A percentile compares a stretch with the other conserved stretches of the same genome.
Evolutionary conservation across 1,284 basidiomycete genomes (phyloP).

Genomic region (Puccinia polysora): DNA sequence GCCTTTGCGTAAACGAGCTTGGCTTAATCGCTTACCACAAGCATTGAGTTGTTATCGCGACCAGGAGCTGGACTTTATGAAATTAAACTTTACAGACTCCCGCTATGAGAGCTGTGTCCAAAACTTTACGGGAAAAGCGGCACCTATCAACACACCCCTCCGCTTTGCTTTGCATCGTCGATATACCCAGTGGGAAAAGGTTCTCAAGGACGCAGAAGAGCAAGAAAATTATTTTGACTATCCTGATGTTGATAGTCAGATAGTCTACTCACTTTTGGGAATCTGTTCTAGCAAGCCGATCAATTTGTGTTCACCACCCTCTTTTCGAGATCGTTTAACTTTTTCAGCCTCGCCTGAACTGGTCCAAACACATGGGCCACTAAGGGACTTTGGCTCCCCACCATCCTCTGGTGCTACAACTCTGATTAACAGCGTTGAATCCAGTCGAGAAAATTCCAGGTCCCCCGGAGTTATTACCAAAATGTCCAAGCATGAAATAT

Average conservation of each 20-base stretch:
- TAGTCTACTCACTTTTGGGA: constrained; percentile 1
- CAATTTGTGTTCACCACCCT: not conserved
- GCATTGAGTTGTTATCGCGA: constrained; percentile 53
- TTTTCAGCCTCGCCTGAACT: not conserved
- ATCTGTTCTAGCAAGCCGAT: constrained; percentile 4
- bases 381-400: not conserved
- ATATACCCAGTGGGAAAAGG: not conserved
- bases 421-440: no score
- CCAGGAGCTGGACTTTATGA: constrained; percentile 57
- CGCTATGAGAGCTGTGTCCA: constrained; percentile 55
- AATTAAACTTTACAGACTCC: constrained; percentile 56
- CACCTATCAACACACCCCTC: constrained; percentile 52
- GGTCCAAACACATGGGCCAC: not conserved
- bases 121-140: constrained; percentile 56
- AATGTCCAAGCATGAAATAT: no score
- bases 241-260: not conserved
- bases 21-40: constrained; percentile 49
- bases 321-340: not conserved
- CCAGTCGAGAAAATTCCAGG: no score
- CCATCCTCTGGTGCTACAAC: not conserved
- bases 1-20: constrained; percentile 51
- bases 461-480: no score
- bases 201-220: constrained; percentile 20
- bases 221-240: constrained; percentile 22
- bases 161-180: constrained; percentile 54